phyloP scores from a whole-genome alignment of 805 yeast genomes.

The Wickerhamiella spandovensis region DNA sequence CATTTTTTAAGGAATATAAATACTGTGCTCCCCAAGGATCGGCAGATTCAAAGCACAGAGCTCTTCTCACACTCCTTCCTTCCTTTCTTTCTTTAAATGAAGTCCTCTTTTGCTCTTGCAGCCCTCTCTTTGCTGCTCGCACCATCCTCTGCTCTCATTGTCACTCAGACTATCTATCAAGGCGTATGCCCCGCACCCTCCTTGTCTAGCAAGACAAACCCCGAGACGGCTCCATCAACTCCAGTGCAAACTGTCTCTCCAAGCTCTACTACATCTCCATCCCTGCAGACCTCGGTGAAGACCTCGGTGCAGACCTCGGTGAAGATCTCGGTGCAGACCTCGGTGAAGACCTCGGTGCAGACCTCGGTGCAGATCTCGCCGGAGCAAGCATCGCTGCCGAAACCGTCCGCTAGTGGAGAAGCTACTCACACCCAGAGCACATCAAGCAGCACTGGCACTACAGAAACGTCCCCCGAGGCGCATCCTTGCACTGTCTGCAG shows the following conservation, averaged over 20 bases:
- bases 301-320: too few species aligned
- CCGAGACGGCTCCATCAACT: conserved; percentile 1
- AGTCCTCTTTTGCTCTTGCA: conserved; percentile 1
- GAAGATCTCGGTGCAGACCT: too few species aligned
- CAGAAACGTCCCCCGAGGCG: not conserved
- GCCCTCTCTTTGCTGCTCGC: conserved; percentile 1
- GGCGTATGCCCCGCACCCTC: conserved; percentile 5
- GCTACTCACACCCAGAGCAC: conserved; percentile 3
- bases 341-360: too few species aligned
- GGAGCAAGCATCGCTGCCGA: too few species aligned
- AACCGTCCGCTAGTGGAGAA: not conserved
- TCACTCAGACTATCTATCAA: conserved; percentile 12
- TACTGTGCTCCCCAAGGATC: too few species aligned
- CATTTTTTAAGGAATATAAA: not conserved
- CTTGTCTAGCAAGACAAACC: not conserved
- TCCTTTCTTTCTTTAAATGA: not conserved
- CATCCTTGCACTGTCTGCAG: not conserved
- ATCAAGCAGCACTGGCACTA: not conserved
- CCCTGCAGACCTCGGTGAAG: too few species aligned
- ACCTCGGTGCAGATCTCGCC: too few species aligned
- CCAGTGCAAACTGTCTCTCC: not conserved
- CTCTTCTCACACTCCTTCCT: not conserved
- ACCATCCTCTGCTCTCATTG: conserved; percentile 11
- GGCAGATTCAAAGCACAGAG: too few species aligned
- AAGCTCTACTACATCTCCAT: not conserved